Evolutionary conservation across 163 green algal species (phyloP), one percentile per base, ranked within the genome.

Genomic region (Chlorella variabilis): DNA sequence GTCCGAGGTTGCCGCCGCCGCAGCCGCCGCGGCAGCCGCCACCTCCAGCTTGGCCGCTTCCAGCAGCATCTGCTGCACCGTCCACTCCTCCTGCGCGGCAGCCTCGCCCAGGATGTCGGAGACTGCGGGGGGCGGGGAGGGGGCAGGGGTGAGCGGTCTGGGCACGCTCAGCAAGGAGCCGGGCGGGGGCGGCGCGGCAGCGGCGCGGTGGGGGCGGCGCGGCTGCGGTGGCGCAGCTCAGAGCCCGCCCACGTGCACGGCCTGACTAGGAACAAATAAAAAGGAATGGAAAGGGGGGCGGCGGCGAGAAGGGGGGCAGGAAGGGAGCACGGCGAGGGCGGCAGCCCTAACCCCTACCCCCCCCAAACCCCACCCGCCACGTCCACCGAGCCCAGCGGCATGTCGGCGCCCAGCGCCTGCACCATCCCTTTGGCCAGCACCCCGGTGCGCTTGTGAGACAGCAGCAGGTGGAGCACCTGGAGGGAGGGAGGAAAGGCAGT

Each of bases 391-490:
- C 82, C 82, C 54, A 86, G 82, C 11, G 82, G 82, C 63, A 86
- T 69, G 39, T 86, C 82, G 3, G 82, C 82, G 29, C 82, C 82
- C 62, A 86, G 48, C 6, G 79, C 65, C 33, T 66, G 29, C 48
- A 71, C 70, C 31, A 85, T 61, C 4, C 74, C 74, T 7, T 71
- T 59, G 15, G 39, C 74, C n/a, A 80, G 74, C 58, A 61, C n/a
- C 5, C 38, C 58, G 74, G 41, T 75, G 39, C 82, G 79, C 75
- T 81, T 83, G 65, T 86, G 82, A 5, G 82, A 83, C 8, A 86
- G 48, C 29, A 86, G 65, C 63, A 86, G 42, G 49, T 77, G 65
- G 41, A 86, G 39, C 31, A 67, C 54, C 61, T 86, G 74, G 1
- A n/a, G 1, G 68, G 38, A 4, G 29, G 9, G 3, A 23, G 0